Evolutionary conservation across 192 early-diverging fungal genomes (phyloP), one percentile per base, ranked within the genome.

Genomic region (Entomortierella lignicola): DNA sequence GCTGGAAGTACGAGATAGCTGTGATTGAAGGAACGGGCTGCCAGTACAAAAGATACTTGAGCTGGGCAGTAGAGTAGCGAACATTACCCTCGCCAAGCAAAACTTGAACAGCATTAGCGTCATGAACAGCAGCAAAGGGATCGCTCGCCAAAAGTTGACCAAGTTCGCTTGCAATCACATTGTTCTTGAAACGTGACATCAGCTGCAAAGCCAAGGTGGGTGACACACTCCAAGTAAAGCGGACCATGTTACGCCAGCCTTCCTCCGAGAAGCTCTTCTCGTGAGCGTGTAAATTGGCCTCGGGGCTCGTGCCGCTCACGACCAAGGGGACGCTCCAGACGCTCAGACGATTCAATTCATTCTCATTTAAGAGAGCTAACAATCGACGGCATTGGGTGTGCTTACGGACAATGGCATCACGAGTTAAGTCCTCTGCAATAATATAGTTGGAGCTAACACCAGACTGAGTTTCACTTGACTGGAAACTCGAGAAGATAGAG

Each of bases 11-110:
- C 17, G 89, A 86, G 18, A 94, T 86, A 3, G 97, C 96, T 0
- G 92, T 92, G 66, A 99, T 94, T 4, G 98, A 97, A 29, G 97
- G 88, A 4, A 96, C 94, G 8, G 93, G 87, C 18, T 86, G 85
- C 97, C 97, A 98, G 83, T 95, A 97, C 72, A 94, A 72, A 52
- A 99, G 73, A 70, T 91, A 92, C 84, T 89, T 83, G 62, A 72
- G 48, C 44, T 69, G 73, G 4, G 63, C 52, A 23, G 72, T 25
- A 23, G 60, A 63, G 69, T 69, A 80, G 44, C 67, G 65, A 25
- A 44, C 57, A 34, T 29, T 55, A 63, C 84, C 77, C 64, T 92
- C 90, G 7, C 92, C 91, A 8, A 98, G 80, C 10, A 97, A 84
- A 44, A 93, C 71, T 8, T 87, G 77, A 23, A 98, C 77, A 0